phyloP scores from a whole-genome alignment of 2,329 filamentous ascomycete species.

The Aureobasidium subglaciale region DNA sequence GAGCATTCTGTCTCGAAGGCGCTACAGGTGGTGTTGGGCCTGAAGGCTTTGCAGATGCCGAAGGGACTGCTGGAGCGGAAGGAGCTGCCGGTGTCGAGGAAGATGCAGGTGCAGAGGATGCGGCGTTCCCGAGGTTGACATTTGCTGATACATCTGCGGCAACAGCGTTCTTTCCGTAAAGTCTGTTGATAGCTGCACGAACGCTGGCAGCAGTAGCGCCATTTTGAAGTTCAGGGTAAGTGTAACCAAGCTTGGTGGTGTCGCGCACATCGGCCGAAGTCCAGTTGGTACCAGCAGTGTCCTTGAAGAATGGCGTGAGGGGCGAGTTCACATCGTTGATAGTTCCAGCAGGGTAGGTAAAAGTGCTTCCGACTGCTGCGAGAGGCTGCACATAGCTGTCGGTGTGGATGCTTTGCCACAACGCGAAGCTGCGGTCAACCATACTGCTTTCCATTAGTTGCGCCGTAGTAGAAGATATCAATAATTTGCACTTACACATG shows the following conservation, averaged over 20 bases:
- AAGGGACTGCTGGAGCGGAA: background rate
- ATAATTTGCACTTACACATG: slow-evolving; percentile 36
- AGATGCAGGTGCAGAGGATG: background rate
- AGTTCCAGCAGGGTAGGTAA: slow-evolving; percentile 49
- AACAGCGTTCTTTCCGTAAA: slow-evolving; percentile 38
- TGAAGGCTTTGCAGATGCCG: background rate
- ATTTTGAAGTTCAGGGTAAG: slow-evolving; percentile 59
- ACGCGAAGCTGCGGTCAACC: slow-evolving; percentile 65
- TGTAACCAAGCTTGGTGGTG: slow-evolving; percentile 61
- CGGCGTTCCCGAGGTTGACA: slow-evolving; percentile 33
- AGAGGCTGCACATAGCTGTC: slow-evolving; percentile 57
- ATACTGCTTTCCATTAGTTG: slow-evolving; percentile 34
- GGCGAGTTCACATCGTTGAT: slow-evolving; percentile 33
- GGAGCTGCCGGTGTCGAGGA: background rate
- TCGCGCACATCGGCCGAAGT: slow-evolving; percentile 56
- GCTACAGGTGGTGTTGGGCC: background rate
- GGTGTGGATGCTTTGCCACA: slow-evolving; percentile 71
- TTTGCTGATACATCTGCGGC: background rate
- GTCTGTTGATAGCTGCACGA: slow-evolving; percentile 48
- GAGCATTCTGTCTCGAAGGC: background rate
- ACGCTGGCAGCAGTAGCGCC: slow-evolving; percentile 37
- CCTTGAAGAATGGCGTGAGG: slow-evolving; percentile 61
- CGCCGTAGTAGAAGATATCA: slow-evolving; percentile 22
- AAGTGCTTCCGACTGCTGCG: slow-evolving; percentile 49
- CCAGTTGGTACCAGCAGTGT: slow-evolving; percentile 56